These are phyloP conservation scores for Phytophthora megakarya DNA, from an alignment of 352 stramenopile species.

Conservation along the genomic window DNA sequence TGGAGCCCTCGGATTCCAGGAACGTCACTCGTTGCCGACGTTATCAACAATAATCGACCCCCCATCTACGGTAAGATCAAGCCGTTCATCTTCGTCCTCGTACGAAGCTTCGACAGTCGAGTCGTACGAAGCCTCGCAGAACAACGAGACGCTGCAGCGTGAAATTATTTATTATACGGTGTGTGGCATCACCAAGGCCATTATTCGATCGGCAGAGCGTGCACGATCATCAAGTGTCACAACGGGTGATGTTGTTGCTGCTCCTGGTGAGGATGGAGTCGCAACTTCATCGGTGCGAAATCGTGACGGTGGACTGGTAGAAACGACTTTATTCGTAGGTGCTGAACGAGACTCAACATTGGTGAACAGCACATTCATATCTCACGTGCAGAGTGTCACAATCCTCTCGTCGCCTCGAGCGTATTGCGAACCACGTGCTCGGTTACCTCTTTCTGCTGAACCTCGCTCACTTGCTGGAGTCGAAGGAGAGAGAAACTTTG, in stretches of 20 bases:
- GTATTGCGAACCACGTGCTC: slow-evolving; percentile 44
- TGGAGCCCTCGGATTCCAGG: slow-evolving; percentile 11
- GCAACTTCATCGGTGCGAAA: slow-evolving; percentile 31
- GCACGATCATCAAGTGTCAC: slow-evolving; percentile 31
- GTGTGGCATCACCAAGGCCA: slow-evolving; percentile 77
- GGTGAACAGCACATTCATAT: slow-evolving; percentile 51
- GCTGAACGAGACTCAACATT: slow-evolving; percentile 56
- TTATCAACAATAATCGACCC: slow-evolving; percentile 19
- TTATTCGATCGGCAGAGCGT: slow-evolving; percentile 56
- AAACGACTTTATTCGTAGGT: slow-evolving; percentile 56
- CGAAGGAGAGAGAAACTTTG: slow-evolving; percentile 2
- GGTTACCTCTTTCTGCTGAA: neutral
- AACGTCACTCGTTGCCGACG: slow-evolving; percentile 25
- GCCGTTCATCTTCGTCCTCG: slow-evolving; percentile 36
- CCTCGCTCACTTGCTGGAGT: slow-evolving; percentile 20
- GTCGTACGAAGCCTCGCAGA: slow-evolving; percentile 58
- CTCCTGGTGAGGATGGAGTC: slow-evolving; percentile 25
- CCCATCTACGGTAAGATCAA: slow-evolving; percentile 21
- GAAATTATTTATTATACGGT: slow-evolving; percentile 88
- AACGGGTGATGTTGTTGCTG: slow-evolving; percentile 1
- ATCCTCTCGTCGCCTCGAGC: slow-evolving; percentile 52
- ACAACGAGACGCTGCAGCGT: slow-evolving; percentile 75
- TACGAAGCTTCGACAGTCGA: slow-evolving; percentile 33
- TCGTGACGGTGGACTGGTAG: slow-evolving; percentile 20
- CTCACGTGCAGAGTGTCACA: slow-evolving; percentile 48